Base-by-base conservation (phyloP, 2,329 filamentous ascomycete genomes). In the Fusarium sp. region DNA sequence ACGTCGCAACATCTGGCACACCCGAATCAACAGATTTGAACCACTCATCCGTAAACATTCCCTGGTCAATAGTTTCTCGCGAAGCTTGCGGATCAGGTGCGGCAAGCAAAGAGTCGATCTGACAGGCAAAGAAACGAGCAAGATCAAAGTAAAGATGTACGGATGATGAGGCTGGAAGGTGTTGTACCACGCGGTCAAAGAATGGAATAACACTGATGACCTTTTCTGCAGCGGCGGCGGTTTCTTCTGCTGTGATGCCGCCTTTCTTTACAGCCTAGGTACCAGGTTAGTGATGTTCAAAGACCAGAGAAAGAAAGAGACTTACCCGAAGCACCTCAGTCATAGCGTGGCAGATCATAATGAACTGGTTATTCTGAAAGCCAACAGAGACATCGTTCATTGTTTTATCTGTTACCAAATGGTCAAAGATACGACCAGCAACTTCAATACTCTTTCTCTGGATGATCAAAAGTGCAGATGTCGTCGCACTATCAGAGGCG, bases 121-220 rank as follows among this genome's bases (percentile, higher is more conserved):
- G 66, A 11, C 66, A 69, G 1, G 66, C 66, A 36, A 69, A 69
- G n/a, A 69, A 69, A 20, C 66, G 66, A n/a, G 65, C 65, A 8
- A 69, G 65, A 7, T 69, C 66, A 8, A 56, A 69, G 38, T 69
- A 64, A 1, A 69, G 26, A 22, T 69, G 66, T 6, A 20, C 66
- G 14, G 57, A 28, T 5, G 66, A 69, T 17, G 66, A 49, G 0
- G 66, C 48, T 1, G 66, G 66, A 3, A 69, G 64, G 0, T 51
- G 57, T 22, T 69, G 66, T 3, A 69, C 66, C 17, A 69, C 45
- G 4, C 66, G 57, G 7, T 69, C 65, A 5, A 69, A 49, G 15
- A 69, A 39, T 0, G 65, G 66, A 9, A 69, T 69, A 0, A 69
- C 38, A 1, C 48, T 20, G 13, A 69, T 55, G 9, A 63, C 66